phyloP scores from a whole-genome alignment of 352 stramenopile species.

The Phytophthora syringae region DNA sequence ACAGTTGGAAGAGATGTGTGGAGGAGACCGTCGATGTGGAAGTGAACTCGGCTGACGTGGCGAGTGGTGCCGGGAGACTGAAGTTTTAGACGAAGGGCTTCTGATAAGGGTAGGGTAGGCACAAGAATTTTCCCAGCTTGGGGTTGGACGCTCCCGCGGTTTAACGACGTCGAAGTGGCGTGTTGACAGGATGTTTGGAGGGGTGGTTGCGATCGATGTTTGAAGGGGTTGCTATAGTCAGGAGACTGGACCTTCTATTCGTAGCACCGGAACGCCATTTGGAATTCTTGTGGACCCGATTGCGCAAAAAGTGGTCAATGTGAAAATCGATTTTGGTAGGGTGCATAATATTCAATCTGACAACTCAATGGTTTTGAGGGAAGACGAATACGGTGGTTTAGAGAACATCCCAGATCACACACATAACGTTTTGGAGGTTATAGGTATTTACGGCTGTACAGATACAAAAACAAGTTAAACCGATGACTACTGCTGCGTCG shows the following conservation, averaged over 20 bases:
- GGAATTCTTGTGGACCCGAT: not conserved
- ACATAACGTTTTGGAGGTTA: too few relatives aligned
- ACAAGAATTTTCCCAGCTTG: conserved; percentile 55
- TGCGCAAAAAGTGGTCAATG: not conserved
- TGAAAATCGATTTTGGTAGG: too few relatives aligned
- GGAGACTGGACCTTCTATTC: not conserved
- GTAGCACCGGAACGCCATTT: not conserved
- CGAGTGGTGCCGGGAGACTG: not conserved
- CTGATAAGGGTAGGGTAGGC: conserved; percentile 22
- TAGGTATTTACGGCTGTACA: too few relatives aligned
- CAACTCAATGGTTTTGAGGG: too few relatives aligned
- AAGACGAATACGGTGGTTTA: not conserved
- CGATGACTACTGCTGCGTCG: not conserved
- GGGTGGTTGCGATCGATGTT: too few relatives aligned
- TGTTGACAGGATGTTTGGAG: too few relatives aligned
- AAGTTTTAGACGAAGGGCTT: conserved; percentile 12
- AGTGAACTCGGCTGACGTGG: conserved; percentile 14
- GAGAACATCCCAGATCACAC: not conserved
- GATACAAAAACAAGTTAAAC: too few relatives aligned
- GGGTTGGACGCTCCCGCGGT: not conserved
- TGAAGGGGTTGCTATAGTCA: not conserved
- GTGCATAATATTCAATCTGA: too few relatives aligned
- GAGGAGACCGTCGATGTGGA: conserved; percentile 18
- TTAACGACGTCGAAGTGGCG: not conserved
- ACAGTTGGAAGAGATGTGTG: not conserved